Conservation (phyloP, 139 green algal genomes). For the Limnomonas spitsbergensis region DNA sequence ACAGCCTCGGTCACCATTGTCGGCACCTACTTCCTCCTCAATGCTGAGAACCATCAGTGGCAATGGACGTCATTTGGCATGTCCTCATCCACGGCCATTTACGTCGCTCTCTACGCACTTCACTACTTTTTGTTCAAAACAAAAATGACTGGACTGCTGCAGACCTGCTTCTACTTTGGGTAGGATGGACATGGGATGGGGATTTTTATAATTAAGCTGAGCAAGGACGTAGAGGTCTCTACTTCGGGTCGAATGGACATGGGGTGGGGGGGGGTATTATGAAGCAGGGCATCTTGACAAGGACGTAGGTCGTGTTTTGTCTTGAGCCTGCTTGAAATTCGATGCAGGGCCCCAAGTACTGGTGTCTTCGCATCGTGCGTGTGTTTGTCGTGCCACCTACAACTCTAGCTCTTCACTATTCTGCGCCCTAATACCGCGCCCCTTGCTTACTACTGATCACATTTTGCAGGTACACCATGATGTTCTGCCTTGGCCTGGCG, state of each 20-base stretch:
- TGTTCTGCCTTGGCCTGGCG: constrained; percentile 82
- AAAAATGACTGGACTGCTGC: constrained; percentile 96
- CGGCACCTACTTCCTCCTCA: constrained; percentile 97
- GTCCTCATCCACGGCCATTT: constrained; percentile 76
- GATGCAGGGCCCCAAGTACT: too few relatives aligned
- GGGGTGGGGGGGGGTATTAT: too few relatives aligned
- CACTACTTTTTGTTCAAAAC: constrained; percentile 95
- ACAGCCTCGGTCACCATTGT: constrained; percentile 86
- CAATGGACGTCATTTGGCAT: constrained; percentile 89
- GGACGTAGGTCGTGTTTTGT: too few relatives aligned
- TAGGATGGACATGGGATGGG: not conserved
- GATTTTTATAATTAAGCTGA: not conserved
- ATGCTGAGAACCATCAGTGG: constrained; percentile 98
- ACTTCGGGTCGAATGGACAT: too few relatives aligned
- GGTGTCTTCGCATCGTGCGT: too few relatives aligned
- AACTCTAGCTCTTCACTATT: too few relatives aligned
- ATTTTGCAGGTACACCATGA: constrained; percentile 74
- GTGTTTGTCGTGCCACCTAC: too few relatives aligned
- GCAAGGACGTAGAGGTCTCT: too few relatives aligned
- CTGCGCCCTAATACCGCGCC: too few relatives aligned
- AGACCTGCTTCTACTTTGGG: constrained; percentile 96
- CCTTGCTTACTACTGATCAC: not conserved
- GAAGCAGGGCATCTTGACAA: too few relatives aligned
- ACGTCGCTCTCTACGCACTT: constrained; percentile 87
- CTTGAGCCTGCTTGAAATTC: too few relatives aligned